Evolutionary conservation across 768 basidiomycete species (phyloP), one percentile per base, ranked within the genome.

Genomic region (Pisolithus sp.): DNA sequence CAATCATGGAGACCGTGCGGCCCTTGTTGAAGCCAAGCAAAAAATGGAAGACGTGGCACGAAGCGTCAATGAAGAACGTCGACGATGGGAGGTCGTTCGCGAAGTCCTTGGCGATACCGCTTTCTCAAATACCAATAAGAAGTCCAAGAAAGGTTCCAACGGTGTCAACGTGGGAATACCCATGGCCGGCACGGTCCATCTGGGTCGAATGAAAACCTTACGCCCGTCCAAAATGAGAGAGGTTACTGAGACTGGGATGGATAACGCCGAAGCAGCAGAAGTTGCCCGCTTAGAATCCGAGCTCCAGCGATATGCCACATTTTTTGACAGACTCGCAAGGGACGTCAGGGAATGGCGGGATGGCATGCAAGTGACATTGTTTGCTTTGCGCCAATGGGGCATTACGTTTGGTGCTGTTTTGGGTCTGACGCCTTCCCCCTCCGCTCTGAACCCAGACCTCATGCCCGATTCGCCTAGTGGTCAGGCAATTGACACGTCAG

Each of bases 31-130:
- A 41, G 57, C 65, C 6, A 68, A 61, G 13, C 42, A 42, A 59
- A 74, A 72, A 58, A 81, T 90, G 70, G 86, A 90, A 60, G 81
- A 82, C 50, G 81, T 88, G 5, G 86, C 88, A 0, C 71, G 79
- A 57, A 80, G 80, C 49, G 84, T 93, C 9, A 93, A 93, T 50
- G 90, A 93, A 62, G 85, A 81, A 17, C 72, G 86, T 52, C 70
- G 89, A 50, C 72, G 89, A 12, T 79, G 81, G 48, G 90, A 93
- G 65, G 85, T 91, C 37, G 82, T 93, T 7, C 85, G 82, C 57
- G 85, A 85, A 57, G 85, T 89, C 34, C 73, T 92, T 38, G 74
- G 69, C 52, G 68, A 72, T 37, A 54, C 62, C 0, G 72, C 65
- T 3, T 61, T 69, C 6, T 58, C 68, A 61, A 63, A 58, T 47